A percentile compares a stretch with the other conserved stretches of the same genome.
Evolutionary conservation across 2,329 filamentous ascomycete species (phyloP).

Genomic region (Aureobasidium sp.): DNA sequence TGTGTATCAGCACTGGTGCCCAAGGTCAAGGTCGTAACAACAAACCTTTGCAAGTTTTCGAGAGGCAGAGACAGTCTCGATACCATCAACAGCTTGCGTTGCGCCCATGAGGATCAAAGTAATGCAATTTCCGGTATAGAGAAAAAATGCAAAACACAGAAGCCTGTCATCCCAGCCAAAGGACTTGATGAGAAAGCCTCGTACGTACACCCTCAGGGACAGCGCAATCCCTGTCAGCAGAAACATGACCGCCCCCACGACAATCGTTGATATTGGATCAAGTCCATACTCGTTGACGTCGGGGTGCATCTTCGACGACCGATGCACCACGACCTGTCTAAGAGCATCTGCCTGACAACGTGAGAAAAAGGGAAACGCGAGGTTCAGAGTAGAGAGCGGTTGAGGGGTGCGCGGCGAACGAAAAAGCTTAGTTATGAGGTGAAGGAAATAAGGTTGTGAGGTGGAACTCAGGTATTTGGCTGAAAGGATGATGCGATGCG

Average conservation of each 20-base stretch:
- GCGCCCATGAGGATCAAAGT: slow-evolving; percentile 14
- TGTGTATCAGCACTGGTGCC: not conserved
- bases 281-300: slow-evolving; percentile 8
- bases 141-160: slow-evolving; percentile 14
- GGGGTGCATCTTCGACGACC: slow-evolving; percentile 8
- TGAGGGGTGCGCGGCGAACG: not conserved
- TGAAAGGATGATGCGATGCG: not conserved
- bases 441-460: not conserved
- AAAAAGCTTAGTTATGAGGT: not conserved
- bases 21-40: not conserved
- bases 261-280: slow-evolving; percentile 1
- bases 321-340: not conserved
- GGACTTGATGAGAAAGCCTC: slow-evolving; percentile 13
- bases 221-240: slow-evolving; percentile 15
- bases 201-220: slow-evolving; percentile 15
- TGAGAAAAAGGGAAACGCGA: not conserved
- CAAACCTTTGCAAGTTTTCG: not conserved
- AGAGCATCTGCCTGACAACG: not conserved
- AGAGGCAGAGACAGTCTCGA: not conserved
- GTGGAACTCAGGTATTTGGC: not conserved
- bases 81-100: not conserved
- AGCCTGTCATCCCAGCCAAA: slow-evolving; percentile 17
- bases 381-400: not conserved
- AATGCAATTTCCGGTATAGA: slow-evolving; percentile 14
- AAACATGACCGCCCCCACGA: not conserved